Base-by-base conservation (phyloP, 805 yeast species). In the Pichia rugopelliculosa region DNA sequence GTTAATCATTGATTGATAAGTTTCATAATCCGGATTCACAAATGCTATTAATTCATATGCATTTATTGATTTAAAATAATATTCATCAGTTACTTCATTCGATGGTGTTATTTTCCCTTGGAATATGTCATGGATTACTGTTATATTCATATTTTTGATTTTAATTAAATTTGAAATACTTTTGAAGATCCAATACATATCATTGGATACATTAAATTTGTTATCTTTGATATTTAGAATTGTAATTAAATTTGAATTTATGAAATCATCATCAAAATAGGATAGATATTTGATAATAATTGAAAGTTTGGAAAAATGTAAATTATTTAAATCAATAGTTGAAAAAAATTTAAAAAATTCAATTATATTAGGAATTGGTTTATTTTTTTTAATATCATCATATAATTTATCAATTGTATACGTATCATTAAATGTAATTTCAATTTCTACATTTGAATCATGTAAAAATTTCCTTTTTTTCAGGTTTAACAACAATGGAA, bases 151-250 rank as follows among this genome's bases (percentile, higher is more conserved):
- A 30, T 8, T 30, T 3, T 17, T 30, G 7, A 30, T 15, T 15
- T n/a, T 30, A 5, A n/a, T n/a, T 30, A 46, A 22, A 12, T 25
- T 41, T 10, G 45, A 21, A 10, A 47, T 21, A 7, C 43, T 33
- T 42, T 47, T 18, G 18, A 47, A 47, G 13, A 47, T 39, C 50
- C 50, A 47, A 15, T n/a, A 11, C 43, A 47, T 27, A 34, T 39
- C 46, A 11, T 17, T n/a, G 6, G 43, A 33, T 2, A 47, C 15
- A 6, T 4, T 15, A 1, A 47, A 12, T 6, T 10, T 17, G 6
- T 17, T 3, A 20, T 33, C 36, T n/a, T 39, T 11, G 3, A 22
- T 6, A 10, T 33, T 22, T 8, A 47, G 11, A 12, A 46, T 20
- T 13, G 24, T 7, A 4, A 11, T 8, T 21, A 36, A 1, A n/a